Percentiles rank a stretch among this genome's conserved stretches.
Evolutionary conservation across 257 asterid genomes (phyloP).

Genomic region (Primulina eburnea): DNA sequence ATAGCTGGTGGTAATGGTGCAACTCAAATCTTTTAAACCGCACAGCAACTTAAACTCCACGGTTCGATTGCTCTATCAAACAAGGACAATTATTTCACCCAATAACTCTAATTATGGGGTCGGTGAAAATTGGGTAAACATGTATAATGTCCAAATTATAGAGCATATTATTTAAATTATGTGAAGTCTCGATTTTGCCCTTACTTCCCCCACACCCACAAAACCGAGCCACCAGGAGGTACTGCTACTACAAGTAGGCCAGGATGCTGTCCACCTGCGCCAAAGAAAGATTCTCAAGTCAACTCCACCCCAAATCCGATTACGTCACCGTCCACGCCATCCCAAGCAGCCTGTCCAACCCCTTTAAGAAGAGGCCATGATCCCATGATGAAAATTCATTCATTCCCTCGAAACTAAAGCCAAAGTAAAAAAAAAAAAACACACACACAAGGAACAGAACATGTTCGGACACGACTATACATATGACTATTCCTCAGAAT

Average conservation of each 20-base stretch:
- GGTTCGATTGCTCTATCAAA: no score
- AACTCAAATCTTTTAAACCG: no score
- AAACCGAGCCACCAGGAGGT: background rate
- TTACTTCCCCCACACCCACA: background rate
- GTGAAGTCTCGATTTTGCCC: background rate
- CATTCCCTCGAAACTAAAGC: background rate
- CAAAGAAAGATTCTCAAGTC: constrained; percentile 44
- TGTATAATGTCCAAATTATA: no score
- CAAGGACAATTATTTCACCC: no score
- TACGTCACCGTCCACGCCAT: constrained; percentile 69
- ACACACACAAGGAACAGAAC: constrained; percentile 14
- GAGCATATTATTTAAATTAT: no score
- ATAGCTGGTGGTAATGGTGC: no score
- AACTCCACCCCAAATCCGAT: constrained; percentile 33
- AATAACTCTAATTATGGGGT: no score
- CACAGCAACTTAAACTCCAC: no score
- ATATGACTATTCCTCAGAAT: constrained; percentile 31
- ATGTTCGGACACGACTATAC: constrained; percentile 56
- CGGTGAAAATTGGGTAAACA: no score
- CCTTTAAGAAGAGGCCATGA: constrained; percentile 49
- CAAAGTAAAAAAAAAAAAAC: constrained; percentile 6
- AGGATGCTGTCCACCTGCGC: constrained; percentile 7
- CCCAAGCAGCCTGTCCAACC: constrained; percentile 39
- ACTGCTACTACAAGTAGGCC: constrained; percentile 35
- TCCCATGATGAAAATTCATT: constrained; percentile 16